Conservation (phyloP, 441 rosid genomes). For the Aleurites moluccanus region DNA sequence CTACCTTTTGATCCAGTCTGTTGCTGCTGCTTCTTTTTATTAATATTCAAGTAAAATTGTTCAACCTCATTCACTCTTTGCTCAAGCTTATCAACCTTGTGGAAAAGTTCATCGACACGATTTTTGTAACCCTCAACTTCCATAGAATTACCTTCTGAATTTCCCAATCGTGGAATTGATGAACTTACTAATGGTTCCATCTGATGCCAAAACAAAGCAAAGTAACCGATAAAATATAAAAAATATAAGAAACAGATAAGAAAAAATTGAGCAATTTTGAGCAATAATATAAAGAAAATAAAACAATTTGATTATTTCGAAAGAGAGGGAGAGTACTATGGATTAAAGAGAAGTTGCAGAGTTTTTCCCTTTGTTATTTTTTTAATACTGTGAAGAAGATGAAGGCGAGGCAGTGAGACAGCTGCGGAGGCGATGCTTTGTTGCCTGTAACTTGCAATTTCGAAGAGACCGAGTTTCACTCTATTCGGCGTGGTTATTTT, state of each 20-base stretch:
- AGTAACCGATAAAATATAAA: fast-evolving
- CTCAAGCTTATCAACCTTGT: slow-evolving; percentile 77
- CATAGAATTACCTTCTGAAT: too few relatives aligned
- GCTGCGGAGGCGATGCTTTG: not conserved
- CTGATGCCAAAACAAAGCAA: not conserved
- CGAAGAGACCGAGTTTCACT: not conserved
- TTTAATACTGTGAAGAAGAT: not conserved
- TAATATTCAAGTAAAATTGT: slow-evolving; percentile 52
- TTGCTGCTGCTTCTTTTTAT: slow-evolving; percentile 55
- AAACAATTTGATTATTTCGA: too few relatives aligned
- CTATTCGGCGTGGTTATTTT: not conserved
- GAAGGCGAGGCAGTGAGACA: not conserved
- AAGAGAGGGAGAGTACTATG: too few relatives aligned
- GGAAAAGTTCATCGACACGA: slow-evolving; percentile 56
- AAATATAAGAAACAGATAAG: too few relatives aligned
- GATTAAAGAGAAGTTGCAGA: not conserved
- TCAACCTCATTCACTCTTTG: slow-evolving; percentile 76
- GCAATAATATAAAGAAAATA: too few relatives aligned
- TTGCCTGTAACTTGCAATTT: too few relatives aligned
- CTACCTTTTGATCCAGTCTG: slow-evolving; percentile 44
- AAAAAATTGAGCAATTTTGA: not conserved
- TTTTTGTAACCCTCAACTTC: slow-evolving; percentile 53
- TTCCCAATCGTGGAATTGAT: too few relatives aligned
- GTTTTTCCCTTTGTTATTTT: not conserved
- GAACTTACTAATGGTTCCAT: slow-evolving; percentile 38